These are phyloP conservation scores for Fusarium cicatricum DNA, from an alignment of 2,329 filamentous ascomycete genomes.

Conservation along the genomic window DNA sequence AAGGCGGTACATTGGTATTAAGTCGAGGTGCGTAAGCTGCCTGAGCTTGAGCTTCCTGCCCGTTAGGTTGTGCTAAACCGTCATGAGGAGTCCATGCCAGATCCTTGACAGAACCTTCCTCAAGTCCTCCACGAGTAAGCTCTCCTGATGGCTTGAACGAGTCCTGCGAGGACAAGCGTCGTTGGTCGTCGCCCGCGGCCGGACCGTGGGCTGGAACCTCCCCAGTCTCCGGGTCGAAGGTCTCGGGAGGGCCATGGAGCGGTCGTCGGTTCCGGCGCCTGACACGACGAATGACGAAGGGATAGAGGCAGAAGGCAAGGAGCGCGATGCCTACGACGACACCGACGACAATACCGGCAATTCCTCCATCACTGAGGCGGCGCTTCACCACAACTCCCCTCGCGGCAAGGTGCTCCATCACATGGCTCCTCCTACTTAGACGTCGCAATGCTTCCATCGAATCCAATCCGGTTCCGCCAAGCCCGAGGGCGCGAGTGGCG, in stretches of 20 bases:
- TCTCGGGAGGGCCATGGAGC: slow-evolving; percentile 20
- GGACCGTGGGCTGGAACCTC: slow-evolving; percentile 27
- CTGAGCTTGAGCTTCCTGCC: slow-evolving; percentile 18
- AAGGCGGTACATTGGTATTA: slow-evolving; percentile 24
- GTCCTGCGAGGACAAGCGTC: slow-evolving; percentile 49
- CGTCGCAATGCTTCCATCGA: slow-evolving; percentile 36
- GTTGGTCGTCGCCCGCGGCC: slow-evolving; percentile 33
- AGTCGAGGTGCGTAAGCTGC: slow-evolving; percentile 21
- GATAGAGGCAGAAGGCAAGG: slow-evolving; percentile 51
- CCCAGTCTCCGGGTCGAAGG: slow-evolving; percentile 45
- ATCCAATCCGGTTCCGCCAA: slow-evolving; percentile 17
- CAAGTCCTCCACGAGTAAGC: slow-evolving; percentile 40
- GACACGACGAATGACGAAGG: slow-evolving; percentile 47
- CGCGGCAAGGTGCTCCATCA: slow-evolving; percentile 30
- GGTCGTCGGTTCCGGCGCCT: slow-evolving; percentile 41
- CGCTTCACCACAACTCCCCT: slow-evolving; percentile 39
- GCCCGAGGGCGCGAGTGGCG: slow-evolving; percentile 21
- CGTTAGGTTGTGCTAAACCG: slow-evolving; percentile 24
- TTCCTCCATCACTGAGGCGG: slow-evolving; percentile 45
- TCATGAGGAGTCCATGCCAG: slow-evolving; percentile 36
- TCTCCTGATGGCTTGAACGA: slow-evolving; percentile 46
- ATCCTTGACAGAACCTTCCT: slow-evolving; percentile 38
- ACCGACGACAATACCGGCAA: slow-evolving; percentile 51
- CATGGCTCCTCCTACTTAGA: slow-evolving; percentile 34
- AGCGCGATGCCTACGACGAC: slow-evolving; percentile 46